Conservation (phyloP, 805 yeast genomes). For the Naumovozyma castellii region DNA sequence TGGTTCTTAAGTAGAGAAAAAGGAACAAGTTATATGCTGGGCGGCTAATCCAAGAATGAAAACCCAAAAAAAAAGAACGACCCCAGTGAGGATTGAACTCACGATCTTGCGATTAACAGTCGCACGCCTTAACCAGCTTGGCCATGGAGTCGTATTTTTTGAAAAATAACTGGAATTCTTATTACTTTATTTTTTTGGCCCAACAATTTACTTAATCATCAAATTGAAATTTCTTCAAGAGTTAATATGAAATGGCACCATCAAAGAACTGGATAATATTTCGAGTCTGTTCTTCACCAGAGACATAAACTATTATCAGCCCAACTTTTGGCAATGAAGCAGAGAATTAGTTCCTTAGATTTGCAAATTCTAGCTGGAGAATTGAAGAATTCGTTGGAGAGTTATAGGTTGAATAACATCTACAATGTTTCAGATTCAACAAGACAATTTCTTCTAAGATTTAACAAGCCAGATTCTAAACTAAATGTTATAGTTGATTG, state of each 20-base stretch:
- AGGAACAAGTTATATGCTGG: no score
- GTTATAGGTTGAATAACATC: conserved; percentile 71
- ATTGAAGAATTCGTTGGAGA: conserved; percentile 44
- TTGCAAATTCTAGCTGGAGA: conserved; percentile 63
- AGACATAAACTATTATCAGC: no score
- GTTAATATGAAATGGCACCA: no score
- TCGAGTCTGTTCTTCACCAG: no score
- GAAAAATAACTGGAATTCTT: neutral
- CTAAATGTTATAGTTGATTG: conserved; percentile 69
- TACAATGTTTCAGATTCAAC: conserved; percentile 67
- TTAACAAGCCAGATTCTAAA: conserved; percentile 76
- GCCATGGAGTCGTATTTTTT: conserved; percentile 38
- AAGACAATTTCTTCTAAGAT: conserved; percentile 69
- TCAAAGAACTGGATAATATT: no score
- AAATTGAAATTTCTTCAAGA: no score
- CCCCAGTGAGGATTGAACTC: conserved; percentile 54
- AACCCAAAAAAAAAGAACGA: conserved; percentile 28
- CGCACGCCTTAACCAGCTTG: conserved; percentile 57
- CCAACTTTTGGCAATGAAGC: no score
- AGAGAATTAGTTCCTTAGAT: conserved; percentile 80
- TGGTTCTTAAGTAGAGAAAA: no score
- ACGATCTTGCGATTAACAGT: conserved; percentile 57
- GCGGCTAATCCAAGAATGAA: no score
- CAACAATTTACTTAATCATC: no score
- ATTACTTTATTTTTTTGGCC: no score